Base-by-base conservation (phyloP, 139 green algal species). In the Pseudopediastrum boryanum region DNA sequence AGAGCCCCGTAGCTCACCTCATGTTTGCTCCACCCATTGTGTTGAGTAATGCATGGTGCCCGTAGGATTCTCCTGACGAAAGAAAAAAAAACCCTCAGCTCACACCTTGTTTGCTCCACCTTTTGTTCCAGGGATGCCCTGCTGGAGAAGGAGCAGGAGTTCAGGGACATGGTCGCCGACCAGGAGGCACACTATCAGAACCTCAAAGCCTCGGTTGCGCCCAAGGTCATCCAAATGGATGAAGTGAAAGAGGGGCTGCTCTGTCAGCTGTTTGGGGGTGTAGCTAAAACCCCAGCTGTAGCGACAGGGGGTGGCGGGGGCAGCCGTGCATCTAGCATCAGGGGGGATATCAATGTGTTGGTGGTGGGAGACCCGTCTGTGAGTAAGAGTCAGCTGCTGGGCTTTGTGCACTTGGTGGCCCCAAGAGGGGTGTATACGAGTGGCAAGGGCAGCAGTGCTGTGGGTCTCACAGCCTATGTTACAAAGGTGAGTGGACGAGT, bases 401-500 rank as follows among this genome's bases (percentile, higher is more conserved):
- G 79, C 35, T 98, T 96, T 73, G 92, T 98, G 41, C 92, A 98
- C 85, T 94, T 97, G 84, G 75, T 98, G n/a, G 91, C 92, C 31
- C 93, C 95, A 1, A 83, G 95, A 1, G 95, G 95, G 62, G 96
- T 99, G 64, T 98, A 98, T 88, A 99, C 96, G 48, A 92, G 77
- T 33, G 96, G 96, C 70, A 90, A 94, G 54, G 96, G 96, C 51
- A 95, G 86, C 64, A 95, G 85, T 35, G 96, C 96, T 0, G 95
- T 98, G 2, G 96, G 96, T 21, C 89, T 99, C 2, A 99, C 96
- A 0, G 96, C 96, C 8, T 99, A 98, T 79, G 93, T 99, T 3
- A 92, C 59, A n/a, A n/a, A n/a, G n/a, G n/a, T n/a, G n/a, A n/a
- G n/a, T n/a, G n/a, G n/a, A n/a, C n/a, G n/a, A 42, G 5, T 23